Base-by-base conservation (phyloP, 164 flowering plant species). In the Taxillus chinensis region DNA sequence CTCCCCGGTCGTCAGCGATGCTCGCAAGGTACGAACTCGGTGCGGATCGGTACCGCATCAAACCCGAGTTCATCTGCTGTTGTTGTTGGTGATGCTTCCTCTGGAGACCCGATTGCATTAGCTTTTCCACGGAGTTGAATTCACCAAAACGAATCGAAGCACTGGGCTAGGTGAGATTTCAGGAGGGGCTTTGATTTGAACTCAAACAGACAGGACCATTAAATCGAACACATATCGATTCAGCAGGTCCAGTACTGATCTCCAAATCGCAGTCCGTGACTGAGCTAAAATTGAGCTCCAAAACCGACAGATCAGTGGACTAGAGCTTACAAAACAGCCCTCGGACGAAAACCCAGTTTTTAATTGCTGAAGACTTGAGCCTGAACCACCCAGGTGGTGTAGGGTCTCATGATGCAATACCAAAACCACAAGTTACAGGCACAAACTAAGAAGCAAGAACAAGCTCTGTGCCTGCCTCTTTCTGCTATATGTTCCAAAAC, bases 1-100 rank as follows among this genome's bases (percentile, higher is more conserved):
- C 71, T 8, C 75, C 73, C 37, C 73, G 62, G 11, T 46, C 60
- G 62, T 78, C 80, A 6, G 73, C 5, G 50, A 75, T 64, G 43
- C 62, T 74, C 0, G 80, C 13, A 39, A 85, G 79, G 37, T 71
- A 85, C 0, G 87, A 78, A 55, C 83, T 81, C 8, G 90, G 90
- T 0, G 90, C 90, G 0, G 90, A 85, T 46, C 79, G 74, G 71
- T 80, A 85, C 37, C 87, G 78, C 8, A 74, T 75, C 62, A 85
- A 69, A 7, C 85, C 77, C 4, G 27, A 27, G 27, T 79, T 68
- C 42, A 57, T 70, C 66, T 60, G 59, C 65, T 63, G 82, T 14
- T 68, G 68, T 45, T 27, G 27, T 27, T 62, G 67, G 42, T 59
- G 72, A 39, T 41, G 73, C 4, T 52, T 67, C 4, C 59, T 72